phyloP scores from a whole-genome alignment of 1,284 basidiomycete genomes.

The Marasmius tenuissimus region DNA sequence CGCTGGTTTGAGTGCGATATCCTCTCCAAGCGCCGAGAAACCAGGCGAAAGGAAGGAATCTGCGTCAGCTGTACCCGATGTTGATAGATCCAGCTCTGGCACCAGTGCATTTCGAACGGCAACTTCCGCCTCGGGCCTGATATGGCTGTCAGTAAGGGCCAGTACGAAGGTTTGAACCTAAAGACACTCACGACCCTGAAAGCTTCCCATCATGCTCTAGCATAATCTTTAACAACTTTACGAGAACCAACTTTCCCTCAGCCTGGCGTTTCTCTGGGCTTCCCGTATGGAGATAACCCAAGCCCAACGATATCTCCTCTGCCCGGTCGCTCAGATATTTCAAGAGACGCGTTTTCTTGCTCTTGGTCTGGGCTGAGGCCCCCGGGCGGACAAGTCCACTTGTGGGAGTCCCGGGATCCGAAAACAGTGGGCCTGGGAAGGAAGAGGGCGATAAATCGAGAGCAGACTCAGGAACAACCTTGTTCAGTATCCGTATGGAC shows the following conservation, averaged over 20 bases:
- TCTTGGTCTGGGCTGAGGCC: constrained; percentile 65
- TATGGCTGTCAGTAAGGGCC: constrained; percentile 16
- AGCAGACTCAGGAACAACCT: constrained; percentile 67
- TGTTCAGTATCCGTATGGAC: constrained; percentile 65
- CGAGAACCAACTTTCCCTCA: constrained; percentile 77
- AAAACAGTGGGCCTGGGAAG: constrained; percentile 86
- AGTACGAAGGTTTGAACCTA: neutral
- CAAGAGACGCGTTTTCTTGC: constrained; percentile 78
- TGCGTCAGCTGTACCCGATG: neutral
- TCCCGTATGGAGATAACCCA: constrained; percentile 67
- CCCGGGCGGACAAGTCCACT: constrained; percentile 71
- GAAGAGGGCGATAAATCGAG: constrained; percentile 54
- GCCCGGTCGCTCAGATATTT: constrained; percentile 77
- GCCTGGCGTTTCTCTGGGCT: constrained; percentile 56
- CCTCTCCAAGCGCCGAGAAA: constrained; percentile 11
- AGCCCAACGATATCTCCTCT: constrained; percentile 75
- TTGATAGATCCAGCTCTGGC: constrained; percentile 31
- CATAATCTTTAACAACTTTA: constrained; percentile 76
- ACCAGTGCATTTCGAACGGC: constrained; percentile 61
- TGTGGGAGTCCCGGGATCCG: constrained; percentile 69
- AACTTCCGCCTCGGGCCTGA: constrained; percentile 70
- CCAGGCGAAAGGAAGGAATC: constrained; percentile 4
- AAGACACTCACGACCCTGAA: constrained; percentile 77
- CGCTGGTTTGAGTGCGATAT: neutral
- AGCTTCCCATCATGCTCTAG: constrained; percentile 86